Conservation (phyloP, 306 rosid species). For the Prunus mume region DNA sequence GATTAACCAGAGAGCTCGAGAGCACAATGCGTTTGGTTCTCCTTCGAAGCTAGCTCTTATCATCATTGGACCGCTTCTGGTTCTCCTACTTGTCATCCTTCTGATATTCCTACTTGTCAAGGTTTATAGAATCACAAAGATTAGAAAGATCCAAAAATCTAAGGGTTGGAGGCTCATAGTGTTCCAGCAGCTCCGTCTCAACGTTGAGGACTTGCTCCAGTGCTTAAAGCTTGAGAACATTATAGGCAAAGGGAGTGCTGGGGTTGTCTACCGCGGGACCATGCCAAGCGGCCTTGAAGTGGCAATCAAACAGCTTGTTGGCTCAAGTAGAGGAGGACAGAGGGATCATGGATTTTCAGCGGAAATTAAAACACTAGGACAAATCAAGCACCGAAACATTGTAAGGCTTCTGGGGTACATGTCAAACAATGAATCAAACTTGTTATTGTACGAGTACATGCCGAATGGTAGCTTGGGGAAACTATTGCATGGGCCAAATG, state of each 20-base stretch:
- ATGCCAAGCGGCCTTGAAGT: constrained; percentile 52
- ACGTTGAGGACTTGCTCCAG: constrained; percentile 67
- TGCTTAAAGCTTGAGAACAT: constrained; percentile 77
- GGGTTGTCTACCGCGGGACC: constrained; percentile 68
- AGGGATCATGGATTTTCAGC: constrained; percentile 83
- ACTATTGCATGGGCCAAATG: constrained; percentile 74
- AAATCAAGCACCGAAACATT: constrained; percentile 69
- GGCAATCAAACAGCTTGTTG: constrained; percentile 55
- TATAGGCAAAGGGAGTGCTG: constrained; percentile 82
- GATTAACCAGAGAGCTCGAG: not conserved
- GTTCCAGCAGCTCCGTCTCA: constrained; percentile 51
- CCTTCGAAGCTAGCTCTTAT: constrained; percentile 19
- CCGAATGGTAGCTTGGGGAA: constrained; percentile 82
- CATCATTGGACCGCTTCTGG: constrained; percentile 17
- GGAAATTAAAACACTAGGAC: constrained; percentile 71
- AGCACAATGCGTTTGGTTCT: not conserved
- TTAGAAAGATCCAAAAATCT: constrained; percentile 26
- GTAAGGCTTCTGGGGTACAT: constrained; percentile 75
- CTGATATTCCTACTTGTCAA: constrained; percentile 33
- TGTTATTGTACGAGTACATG: constrained; percentile 78
- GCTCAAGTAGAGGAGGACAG: constrained; percentile 39
- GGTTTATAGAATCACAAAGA: constrained; percentile 34
- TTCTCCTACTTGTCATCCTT: not conserved
- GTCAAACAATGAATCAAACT: constrained; percentile 69
- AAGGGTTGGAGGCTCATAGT: constrained; percentile 63